These are phyloP conservation scores for Isatis lusitanica DNA, from an alignment of 441 rosid genomes.

Conservation along the genomic window DNA sequence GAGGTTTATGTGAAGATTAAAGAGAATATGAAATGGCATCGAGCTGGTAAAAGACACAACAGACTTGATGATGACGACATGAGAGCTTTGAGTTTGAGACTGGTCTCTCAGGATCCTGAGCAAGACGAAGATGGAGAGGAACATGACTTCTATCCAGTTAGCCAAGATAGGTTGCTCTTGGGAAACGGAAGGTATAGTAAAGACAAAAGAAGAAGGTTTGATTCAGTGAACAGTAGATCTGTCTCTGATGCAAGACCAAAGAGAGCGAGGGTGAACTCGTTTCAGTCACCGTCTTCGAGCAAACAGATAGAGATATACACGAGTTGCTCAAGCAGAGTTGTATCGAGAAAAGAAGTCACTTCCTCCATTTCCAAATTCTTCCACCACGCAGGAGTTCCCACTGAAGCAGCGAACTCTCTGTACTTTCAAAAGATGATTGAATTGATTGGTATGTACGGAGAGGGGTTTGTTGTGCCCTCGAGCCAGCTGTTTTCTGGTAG, in stretches of 20 bases:
- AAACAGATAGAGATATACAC: conserved; percentile 23
- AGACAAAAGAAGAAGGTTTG: conserved; percentile 48
- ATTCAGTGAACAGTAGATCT: conserved; percentile 43
- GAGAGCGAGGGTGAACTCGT: conserved; percentile 70
- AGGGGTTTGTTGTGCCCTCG: conserved; percentile 63
- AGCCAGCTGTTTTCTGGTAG: conserved; percentile 65
- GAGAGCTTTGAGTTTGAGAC: conserved; percentile 51
- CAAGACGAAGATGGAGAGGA: conserved; percentile 70
- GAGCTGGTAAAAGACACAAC: conserved; percentile 77
- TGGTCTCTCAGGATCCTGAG: conserved; percentile 52
- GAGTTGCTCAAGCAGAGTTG: conserved; percentile 41
- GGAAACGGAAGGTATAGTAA: conserved; percentile 56
- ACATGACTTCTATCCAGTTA: conserved; percentile 40
- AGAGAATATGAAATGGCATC: conserved; percentile 98
- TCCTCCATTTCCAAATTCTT: conserved; percentile 90
- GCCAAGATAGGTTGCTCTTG: conserved; percentile 44
- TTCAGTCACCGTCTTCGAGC: conserved; percentile 30
- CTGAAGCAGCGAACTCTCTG: conserved; percentile 69
- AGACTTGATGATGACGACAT: conserved; percentile 66
- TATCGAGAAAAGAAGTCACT: conserved; percentile 69
- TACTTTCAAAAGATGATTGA: conserved; percentile 90
- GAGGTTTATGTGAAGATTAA: conserved; percentile 84
- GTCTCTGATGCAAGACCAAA: conserved; percentile 57
- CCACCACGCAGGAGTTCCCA: conserved; percentile 81
- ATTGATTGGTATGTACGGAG: conserved; percentile 76